phyloP scores from a whole-genome alignment of 495 filamentous ascomycete genomes.

The Amorphotheca resinae region DNA sequence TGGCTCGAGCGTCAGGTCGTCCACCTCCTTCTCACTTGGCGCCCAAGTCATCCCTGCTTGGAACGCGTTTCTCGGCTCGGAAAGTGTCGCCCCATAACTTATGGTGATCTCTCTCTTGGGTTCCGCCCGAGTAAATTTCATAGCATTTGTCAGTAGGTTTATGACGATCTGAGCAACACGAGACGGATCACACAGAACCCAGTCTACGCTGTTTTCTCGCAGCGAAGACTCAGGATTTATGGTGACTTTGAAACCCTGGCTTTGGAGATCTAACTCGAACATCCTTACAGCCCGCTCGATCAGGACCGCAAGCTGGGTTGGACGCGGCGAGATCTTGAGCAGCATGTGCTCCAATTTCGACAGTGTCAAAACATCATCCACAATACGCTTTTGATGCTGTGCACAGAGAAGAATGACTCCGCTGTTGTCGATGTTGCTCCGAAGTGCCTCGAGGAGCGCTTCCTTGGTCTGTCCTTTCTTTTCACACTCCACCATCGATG shows the following conservation, averaged over 20 bases:
- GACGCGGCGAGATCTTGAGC: slow-evolving; percentile 53
- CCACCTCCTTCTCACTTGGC: no score
- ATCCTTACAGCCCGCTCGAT: slow-evolving; percentile 58
- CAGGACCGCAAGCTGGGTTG: slow-evolving; percentile 59
- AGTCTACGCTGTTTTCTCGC: slow-evolving; percentile 40
- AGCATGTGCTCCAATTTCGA: slow-evolving; percentile 68
- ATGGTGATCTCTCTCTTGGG: slow-evolving; percentile 23
- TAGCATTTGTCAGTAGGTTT: slow-evolving; percentile 59
- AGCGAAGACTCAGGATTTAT: slow-evolving; percentile 48
- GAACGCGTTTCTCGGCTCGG: no score
- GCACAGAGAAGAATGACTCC: slow-evolving; percentile 67
- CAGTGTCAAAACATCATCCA: slow-evolving; percentile 67
- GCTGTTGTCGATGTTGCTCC: slow-evolving; percentile 46
- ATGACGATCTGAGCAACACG: slow-evolving; percentile 61
- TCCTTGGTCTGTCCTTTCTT: slow-evolving; percentile 1
- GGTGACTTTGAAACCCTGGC: slow-evolving; percentile 50
- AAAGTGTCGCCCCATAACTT: slow-evolving; percentile 39
- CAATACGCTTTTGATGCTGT: slow-evolving; percentile 67
- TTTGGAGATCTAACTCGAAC: slow-evolving; percentile 64
- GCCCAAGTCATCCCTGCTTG: slow-evolving; percentile 31
- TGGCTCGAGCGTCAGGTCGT: slow-evolving; percentile 29
- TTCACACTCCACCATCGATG: slow-evolving; percentile 26
- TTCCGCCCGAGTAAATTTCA: slow-evolving; percentile 56
- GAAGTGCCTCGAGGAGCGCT: slow-evolving; percentile 5
- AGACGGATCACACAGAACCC: slow-evolving; percentile 57